phyloP scores from a whole-genome alignment of 345 rosid species.

The Passiflora organensis region DNA sequence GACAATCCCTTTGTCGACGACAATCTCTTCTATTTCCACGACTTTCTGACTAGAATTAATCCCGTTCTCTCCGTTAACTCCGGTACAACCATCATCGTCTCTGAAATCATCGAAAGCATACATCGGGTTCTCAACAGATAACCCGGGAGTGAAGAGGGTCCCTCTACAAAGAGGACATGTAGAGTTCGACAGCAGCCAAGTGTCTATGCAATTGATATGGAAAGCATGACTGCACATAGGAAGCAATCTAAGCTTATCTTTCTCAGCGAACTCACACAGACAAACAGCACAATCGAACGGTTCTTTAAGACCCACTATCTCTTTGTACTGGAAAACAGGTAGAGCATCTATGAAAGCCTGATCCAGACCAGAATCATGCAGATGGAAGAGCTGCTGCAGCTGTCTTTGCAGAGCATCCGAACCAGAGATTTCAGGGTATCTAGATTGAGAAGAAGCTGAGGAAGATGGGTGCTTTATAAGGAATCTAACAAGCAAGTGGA shows the following conservation, averaged over 20 bases:
- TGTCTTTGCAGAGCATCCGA: constrained; percentile 24
- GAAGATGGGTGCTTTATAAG: constrained; percentile 24
- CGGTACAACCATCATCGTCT: constrained; percentile 13
- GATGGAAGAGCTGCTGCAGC: constrained; percentile 27
- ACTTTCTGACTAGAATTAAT: constrained; percentile 13
- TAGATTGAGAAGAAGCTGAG: constrained; percentile 10
- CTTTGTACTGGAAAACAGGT: constrained; percentile 23
- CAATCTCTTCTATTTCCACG: constrained; percentile 21
- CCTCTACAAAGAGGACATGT: constrained; percentile 29
- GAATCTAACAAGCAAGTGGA: constrained; percentile 29
- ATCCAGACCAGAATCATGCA: constrained; percentile 29
- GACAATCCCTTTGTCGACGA: constrained; percentile 18
- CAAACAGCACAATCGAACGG: constrained; percentile 29
- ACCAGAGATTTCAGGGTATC: constrained; percentile 14
- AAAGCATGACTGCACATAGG: constrained; percentile 28
- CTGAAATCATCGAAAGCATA: constrained; percentile 23
- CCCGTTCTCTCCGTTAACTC: constrained; percentile 14
- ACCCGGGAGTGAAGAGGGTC: constrained; percentile 23
- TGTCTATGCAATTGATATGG: constrained; percentile 26
- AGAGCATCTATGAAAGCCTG: constrained; percentile 27
- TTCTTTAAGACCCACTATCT: constrained; percentile 18
- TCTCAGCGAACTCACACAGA: constrained; percentile 21
- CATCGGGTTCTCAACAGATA: constrained; percentile 23
- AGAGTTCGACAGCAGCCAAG: constrained; percentile 26
- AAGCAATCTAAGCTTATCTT: constrained; percentile 26